Conservation (phyloP, 768 basidiomycete genomes). For the Lanmaoa rubissima region DNA sequence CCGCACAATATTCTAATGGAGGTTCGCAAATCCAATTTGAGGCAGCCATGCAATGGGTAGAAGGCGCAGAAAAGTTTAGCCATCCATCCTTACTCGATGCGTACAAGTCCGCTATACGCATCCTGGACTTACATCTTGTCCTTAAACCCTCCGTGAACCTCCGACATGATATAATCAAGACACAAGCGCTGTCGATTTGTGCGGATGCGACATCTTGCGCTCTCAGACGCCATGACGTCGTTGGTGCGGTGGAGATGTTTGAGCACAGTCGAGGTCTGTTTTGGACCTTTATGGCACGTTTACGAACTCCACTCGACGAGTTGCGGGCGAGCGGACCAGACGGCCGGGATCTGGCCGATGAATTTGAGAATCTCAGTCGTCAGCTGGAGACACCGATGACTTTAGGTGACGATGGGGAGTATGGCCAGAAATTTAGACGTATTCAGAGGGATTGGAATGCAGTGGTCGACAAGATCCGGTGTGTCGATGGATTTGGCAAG, state of each 20-base stretch:
- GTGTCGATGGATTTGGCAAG: constrained; percentile 21
- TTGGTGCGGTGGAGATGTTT: constrained; percentile 36
- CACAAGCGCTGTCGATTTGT: constrained; percentile 12
- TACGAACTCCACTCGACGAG: constrained; percentile 26
- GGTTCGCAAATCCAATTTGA: constrained; percentile 16
- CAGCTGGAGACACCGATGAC: constrained; percentile 20
- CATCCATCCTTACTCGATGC: constrained; percentile 19
- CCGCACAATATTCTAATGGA: constrained; percentile 18
- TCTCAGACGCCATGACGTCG: constrained; percentile 13
- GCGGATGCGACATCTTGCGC: constrained; percentile 30
- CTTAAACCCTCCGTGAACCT: constrained; percentile 13
- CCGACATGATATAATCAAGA: constrained; percentile 17
- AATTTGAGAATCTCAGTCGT: constrained; percentile 19
- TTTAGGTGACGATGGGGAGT: constrained; percentile 6
- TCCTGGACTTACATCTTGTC: constrained; percentile 19
- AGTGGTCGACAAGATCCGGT: constrained; percentile 25
- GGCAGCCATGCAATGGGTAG: constrained; percentile 25
- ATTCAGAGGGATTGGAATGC: constrained; percentile 26
- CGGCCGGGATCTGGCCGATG: constrained; percentile 13
- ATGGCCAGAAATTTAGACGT: constrained; percentile 17
- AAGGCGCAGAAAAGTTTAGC: constrained; percentile 14
- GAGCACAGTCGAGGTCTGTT: constrained; percentile 30
- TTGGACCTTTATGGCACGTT: constrained; percentile 24
- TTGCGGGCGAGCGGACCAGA: constrained; percentile 11
- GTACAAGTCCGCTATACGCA: constrained; percentile 17